Conservation (phyloP, 169 alveolate species). For the Cryptosporidium andersoni region DNA sequence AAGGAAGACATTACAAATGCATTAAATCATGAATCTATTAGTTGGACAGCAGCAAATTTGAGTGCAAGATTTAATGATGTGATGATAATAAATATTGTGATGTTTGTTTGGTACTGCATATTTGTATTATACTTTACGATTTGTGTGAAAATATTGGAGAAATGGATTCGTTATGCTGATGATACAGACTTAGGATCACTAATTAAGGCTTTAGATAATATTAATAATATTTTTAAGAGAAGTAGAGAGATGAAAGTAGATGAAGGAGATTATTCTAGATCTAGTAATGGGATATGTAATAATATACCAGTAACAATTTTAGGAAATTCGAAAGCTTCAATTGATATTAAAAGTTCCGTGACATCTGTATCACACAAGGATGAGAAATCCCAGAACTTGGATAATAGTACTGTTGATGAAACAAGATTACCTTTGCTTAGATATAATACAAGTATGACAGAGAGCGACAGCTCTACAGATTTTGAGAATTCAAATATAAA, state of each 20-base stretch:
- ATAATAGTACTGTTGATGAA: too few species aligned
- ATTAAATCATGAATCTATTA: constrained; percentile 18
- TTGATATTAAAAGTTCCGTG: too few species aligned
- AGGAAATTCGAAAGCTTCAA: too few species aligned
- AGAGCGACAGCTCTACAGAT: too few species aligned
- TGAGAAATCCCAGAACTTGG: too few species aligned
- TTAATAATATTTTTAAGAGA: constrained; percentile 19
- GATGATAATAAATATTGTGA: constrained; percentile 20
- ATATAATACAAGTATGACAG: too few species aligned
- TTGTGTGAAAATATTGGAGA: constrained; percentile 58
- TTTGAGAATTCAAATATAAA: background rate
- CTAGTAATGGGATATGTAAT: background rate
- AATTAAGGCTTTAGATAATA: constrained; percentile 24
- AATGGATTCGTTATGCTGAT: constrained; percentile 68
- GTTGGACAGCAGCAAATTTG: constrained; percentile 63
- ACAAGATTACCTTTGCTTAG: too few species aligned
- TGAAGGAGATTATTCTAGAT: background rate
- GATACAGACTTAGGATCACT: constrained; percentile 49
- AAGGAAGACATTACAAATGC: constrained; percentile 9
- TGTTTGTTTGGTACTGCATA: constrained; percentile 62
- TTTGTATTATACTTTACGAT: constrained; percentile 56
- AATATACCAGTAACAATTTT: background rate
- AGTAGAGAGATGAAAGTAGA: background rate
- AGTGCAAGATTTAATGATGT: constrained; percentile 40
- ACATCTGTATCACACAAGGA: too few species aligned